Conservation (phyloP, 495 filamentous ascomycete genomes). For the Aspergillus ostianus region DNA sequence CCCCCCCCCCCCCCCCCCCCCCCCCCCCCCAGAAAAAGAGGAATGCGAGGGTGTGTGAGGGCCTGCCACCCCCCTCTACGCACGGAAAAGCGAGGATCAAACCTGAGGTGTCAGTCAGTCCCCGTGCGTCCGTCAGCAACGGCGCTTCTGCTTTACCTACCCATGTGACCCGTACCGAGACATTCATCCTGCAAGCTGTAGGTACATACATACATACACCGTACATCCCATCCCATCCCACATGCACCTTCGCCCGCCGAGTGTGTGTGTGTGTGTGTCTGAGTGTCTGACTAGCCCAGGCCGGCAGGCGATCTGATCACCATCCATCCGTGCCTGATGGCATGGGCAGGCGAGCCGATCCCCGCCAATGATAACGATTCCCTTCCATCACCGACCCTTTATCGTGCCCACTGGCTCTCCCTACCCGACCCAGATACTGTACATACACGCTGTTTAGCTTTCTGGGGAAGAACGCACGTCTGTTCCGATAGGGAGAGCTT, state of each 20-base stretch:
- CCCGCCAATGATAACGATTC: conserved; percentile 10
- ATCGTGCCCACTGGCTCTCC: conserved; percentile 4
- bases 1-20: too few species aligned
- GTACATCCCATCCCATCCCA: too few species aligned
- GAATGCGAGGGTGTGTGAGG: too few species aligned
- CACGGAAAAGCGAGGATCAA: background rate
- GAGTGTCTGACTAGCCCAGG: background rate
- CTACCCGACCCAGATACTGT: background rate
- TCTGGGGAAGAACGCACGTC: conserved; percentile 14
- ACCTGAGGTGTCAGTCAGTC: background rate
- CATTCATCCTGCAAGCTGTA: conserved; percentile 4
- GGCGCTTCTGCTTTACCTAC: too few species aligned
- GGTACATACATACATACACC: conserved; percentile 4
- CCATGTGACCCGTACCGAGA: conserved; percentile 3
- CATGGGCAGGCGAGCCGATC: background rate
- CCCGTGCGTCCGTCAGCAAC: too few species aligned
- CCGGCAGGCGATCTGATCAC: conserved; percentile 9
- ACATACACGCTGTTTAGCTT: conserved; percentile 12
- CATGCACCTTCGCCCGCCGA: background rate
- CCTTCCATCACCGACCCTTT: conserved; percentile 11
- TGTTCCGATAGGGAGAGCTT: conserved; percentile 15
- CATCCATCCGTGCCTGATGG: conserved; percentile 16
- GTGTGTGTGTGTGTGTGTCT: background rate
- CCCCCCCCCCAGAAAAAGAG: background rate
- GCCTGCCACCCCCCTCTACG: too few species aligned